Conservation (phyloP, 352 stramenopile species). For the Phytophthora lateralis region DNA sequence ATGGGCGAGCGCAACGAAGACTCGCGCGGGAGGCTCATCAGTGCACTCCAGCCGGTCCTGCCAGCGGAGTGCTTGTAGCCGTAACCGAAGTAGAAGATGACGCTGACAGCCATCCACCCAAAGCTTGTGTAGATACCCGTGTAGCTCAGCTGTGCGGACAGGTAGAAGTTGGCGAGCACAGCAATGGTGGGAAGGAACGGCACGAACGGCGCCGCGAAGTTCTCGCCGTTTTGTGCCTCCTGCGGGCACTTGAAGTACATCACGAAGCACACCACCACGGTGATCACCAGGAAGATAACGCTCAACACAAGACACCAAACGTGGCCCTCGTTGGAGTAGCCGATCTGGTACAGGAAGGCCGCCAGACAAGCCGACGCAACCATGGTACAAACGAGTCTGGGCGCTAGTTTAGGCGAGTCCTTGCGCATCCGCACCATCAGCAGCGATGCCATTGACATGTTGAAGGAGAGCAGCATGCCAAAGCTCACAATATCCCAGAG, state of each 20-base stretch:
- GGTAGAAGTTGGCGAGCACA: constrained; percentile 71
- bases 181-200: constrained; percentile 61
- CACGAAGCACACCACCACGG: constrained; percentile 27
- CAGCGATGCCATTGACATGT: constrained; percentile 79
- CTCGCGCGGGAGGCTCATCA: constrained; percentile 58
- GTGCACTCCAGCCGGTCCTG: constrained; percentile 59
- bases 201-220: constrained; percentile 68
- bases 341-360: constrained; percentile 70
- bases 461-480: constrained; percentile 87
- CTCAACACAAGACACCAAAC: constrained; percentile 39
- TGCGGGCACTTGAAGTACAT: constrained; percentile 66
- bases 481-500: constrained; percentile 91
- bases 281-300: constrained; percentile 57
- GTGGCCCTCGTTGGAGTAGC: constrained; percentile 36
- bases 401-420: constrained; percentile 43
- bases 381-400: constrained; percentile 47
- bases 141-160: constrained; percentile 59
- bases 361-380: constrained; percentile 43
- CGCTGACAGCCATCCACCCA: constrained; percentile 55
- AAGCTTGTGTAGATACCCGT: constrained; percentile 54
- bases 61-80: constrained; percentile 69
- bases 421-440: constrained; percentile 73
- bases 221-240: constrained; percentile 51
- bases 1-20: constrained; percentile 56
- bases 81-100: constrained; percentile 80